Base-by-base conservation (phyloP, 1,139 yeast genomes). In the Oligophagozyma castellii region DNA sequence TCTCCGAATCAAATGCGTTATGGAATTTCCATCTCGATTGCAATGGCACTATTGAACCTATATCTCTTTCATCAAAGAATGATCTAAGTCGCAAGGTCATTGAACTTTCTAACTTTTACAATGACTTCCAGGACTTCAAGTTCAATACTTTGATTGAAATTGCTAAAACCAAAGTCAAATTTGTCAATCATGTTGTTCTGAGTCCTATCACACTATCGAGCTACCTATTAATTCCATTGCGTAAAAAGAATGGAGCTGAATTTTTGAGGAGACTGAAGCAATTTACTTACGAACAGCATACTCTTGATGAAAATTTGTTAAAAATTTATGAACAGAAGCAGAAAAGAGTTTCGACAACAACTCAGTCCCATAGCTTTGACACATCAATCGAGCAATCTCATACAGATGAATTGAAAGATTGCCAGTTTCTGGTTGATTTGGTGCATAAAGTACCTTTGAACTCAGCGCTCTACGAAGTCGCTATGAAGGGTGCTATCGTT, bases 1-100 rank as follows among this genome's bases (percentile, higher is more conserved):
- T 79, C 29, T 74, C 78, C 0, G 96, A 86, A 53, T 72, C 92
- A 0, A 64, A 71, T 32, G 96, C 96, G 0, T 35, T 86, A 8
- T 72, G 92, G 74, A 67, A 45, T 12, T 51, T 49, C 30, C 42
- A 46, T 34, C 26, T 50, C 7, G 50, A 46, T 25, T 37, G 29
- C 23, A 53, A 53, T 19, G 43, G 47, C 4, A 7, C 8, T 18
- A 10, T 18, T 18, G 20, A 18, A 10, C 8, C 7, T 7, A 18
- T 18, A 7, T 19, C 23, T 5, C 19, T 22, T 22, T 16, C n/a
- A n/a, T n/a, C n/a, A n/a, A n/a, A n/a, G n/a, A n/a, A n/a, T 13
- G 33, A 40, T 26, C 19, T 42, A 13, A 30, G 37, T 8, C 25
- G 23, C 10, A 11, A 21, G 8, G 43, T 14, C 5, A 22, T 19